phyloP scores from a whole-genome alignment of 2,329 filamentous ascomycete genomes.

The Xylariomycetidae sp. region DNA sequence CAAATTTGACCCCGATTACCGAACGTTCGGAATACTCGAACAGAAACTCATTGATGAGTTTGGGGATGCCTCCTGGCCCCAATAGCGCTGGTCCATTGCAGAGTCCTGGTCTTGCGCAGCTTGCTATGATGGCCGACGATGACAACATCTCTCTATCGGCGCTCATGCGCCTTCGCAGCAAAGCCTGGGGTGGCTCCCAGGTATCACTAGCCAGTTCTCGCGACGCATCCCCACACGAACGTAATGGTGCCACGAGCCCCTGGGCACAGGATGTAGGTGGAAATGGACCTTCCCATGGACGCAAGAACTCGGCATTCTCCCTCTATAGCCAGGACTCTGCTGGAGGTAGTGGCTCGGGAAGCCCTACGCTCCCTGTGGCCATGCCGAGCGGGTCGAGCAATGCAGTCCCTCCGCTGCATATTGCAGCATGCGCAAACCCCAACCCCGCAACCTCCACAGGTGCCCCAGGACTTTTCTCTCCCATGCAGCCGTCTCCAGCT shows the following conservation, averaged over 20 bases:
- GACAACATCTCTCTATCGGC: slow-evolving; percentile 68
- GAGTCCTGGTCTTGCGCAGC: slow-evolving; percentile 70
- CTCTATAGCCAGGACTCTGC: slow-evolving; percentile 40
- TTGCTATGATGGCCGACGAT: slow-evolving; percentile 63
- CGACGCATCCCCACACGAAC: slow-evolving; percentile 28
- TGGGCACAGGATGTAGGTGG: slow-evolving; percentile 26
- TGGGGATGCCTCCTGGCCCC: slow-evolving; percentile 49
- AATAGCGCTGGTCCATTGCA: slow-evolving; percentile 47
- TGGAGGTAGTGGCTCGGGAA: slow-evolving; percentile 41
- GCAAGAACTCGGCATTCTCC: slow-evolving; percentile 47
- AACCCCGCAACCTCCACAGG: slow-evolving; percentile 19
- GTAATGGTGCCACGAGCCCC: slow-evolving; percentile 41
- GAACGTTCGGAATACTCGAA: slow-evolving; percentile 95
- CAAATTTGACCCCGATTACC: slow-evolving; percentile 92
- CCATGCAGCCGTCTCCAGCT: slow-evolving; percentile 16
- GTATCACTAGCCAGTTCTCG: slow-evolving; percentile 60
- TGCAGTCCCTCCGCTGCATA: slow-evolving; percentile 12
- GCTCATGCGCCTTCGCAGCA: slow-evolving; percentile 65
- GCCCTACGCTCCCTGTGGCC: slow-evolving; percentile 44
- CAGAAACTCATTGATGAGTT: slow-evolving; percentile 80
- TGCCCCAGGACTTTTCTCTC: slow-evolving; percentile 16
- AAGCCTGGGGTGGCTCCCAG: slow-evolving; percentile 77
- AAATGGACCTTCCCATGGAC: slow-evolving; percentile 27
- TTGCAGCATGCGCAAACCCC: slow-evolving; percentile 17
- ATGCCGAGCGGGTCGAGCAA: slow-evolving; percentile 23